These are phyloP conservation scores for Aurinia saxatilis DNA, from an alignment of 345 rosid species.

Conservation along the genomic window DNA sequence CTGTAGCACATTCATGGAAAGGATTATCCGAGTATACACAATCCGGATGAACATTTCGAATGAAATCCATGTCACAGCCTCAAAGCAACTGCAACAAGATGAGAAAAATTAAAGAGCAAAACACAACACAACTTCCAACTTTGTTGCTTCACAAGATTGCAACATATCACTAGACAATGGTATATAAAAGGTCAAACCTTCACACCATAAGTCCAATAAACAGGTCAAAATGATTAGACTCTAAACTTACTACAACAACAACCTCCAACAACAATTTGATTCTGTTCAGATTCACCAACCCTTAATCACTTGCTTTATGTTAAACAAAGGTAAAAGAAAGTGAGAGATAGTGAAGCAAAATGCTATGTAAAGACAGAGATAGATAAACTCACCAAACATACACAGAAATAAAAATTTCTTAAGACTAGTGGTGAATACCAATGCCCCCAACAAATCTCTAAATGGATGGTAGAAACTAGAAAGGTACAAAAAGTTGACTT, in stretches of 20 bases:
- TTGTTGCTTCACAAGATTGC: not conserved
- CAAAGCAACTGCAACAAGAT: not conserved
- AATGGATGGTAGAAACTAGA: not conserved
- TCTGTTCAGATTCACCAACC: constrained; percentile 27
- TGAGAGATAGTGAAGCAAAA: constrained; percentile 1
- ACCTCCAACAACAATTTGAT: constrained; percentile 19
- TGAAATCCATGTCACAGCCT: constrained; percentile 18
- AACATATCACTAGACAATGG: constrained; percentile 8
- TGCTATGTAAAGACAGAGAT: not conserved
- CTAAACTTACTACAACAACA: constrained; percentile 1
- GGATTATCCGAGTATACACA: constrained; percentile 27
- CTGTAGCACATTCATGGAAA: constrained; percentile 31
- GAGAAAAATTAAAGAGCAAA: not conserved
- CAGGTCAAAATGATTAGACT: constrained; percentile 6
- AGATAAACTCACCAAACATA: constrained; percentile 21
- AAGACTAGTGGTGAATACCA: not conserved
- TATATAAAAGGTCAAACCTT: constrained; percentile 13
- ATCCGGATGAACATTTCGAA: constrained; percentile 24
- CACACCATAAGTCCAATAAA: constrained; percentile 7
- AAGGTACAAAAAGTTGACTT: constrained; percentile 7
- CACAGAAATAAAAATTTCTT: not conserved
- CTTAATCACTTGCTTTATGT: constrained; percentile 9
- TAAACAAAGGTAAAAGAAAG: not conserved
- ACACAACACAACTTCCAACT: not conserved
- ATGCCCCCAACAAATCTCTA: constrained; percentile 5